Evolutionary conservation across 805 yeast species (phyloP), one percentile per base, ranked within the genome.

Genomic region (Pichia californica): DNA sequence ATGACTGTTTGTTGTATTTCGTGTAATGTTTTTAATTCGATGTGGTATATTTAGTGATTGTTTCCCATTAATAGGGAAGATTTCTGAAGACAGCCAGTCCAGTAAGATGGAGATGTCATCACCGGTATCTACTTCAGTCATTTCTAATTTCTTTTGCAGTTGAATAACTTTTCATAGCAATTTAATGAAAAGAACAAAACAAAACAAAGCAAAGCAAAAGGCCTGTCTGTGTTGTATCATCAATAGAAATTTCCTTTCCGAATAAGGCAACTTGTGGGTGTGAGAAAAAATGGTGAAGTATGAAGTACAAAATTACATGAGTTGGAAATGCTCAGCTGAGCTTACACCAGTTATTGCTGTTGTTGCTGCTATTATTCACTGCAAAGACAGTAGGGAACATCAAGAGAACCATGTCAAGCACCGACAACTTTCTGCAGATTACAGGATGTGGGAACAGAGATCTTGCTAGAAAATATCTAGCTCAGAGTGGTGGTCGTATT

Each of bases 401-500:
- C n/a, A n/a, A n/a, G n/a, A n/a, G n/a, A n/a, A n/a, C n/a, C 7
- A 36, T 36, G 39, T 11, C 16, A 10, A 36, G 15, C 15, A 28
- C 31, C 2, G 23, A 18, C 21, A 33, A 65, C 43, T 71, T 74
- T 53, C 49, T 62, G 37, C 67, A 64, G 31, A 55, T 73, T 36
- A 70, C 79, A 9, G 70, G 70, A 6, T 56, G 66, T 2, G 44
- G 58, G 5, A 47, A 55, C 5, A 48, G 61, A 7, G 61, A 54
- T 11, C 75, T 77, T 14, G 61, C 65, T 2, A 50, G 49, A 34
- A 66, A 60, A 43, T 64, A 72, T n/a, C 59, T 63, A 14, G 47
- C 47, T 21, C 44, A 58, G 45, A 52, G 53, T 23, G 48, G 20
- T 5, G 14, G 25, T 20, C 25, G 29, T 19, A n/a, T 45, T 3